phyloP scores from a whole-genome alignment of 176 grass and related monocot species.

The Raddia distichophylla region DNA sequence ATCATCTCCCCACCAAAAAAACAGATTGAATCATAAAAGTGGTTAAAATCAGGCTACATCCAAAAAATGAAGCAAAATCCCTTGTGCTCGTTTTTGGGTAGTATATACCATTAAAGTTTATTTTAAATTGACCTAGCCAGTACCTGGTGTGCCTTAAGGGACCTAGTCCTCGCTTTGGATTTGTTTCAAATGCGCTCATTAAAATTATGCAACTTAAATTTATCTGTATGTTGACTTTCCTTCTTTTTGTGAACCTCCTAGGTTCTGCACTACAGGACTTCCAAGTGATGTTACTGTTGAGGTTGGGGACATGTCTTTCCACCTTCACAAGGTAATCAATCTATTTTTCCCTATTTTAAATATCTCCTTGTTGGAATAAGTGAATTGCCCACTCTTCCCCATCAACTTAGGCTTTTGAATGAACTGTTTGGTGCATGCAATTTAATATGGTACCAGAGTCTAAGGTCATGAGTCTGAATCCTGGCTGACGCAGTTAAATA shows the following conservation, averaged over 20 bases:
- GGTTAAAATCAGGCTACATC: not conserved
- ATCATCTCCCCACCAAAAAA: not conserved
- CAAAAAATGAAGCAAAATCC: not conserved
- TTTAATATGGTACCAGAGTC: no score
- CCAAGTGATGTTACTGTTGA: conserved; percentile 93
- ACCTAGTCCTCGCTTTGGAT: not conserved
- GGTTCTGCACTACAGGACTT: conserved; percentile 92
- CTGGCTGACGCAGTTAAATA: no score
- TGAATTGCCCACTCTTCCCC: no score
- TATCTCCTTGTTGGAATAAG: not conserved
- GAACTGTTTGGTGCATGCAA: no score
- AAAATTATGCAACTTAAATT: not conserved
- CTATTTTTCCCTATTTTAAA: conserved; percentile 12
- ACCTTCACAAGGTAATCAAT: conserved; percentile 95
- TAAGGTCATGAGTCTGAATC: no score
- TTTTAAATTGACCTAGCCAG: not conserved
- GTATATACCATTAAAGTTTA: not conserved
- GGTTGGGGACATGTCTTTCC: conserved; percentile 92
- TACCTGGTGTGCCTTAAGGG: not conserved
- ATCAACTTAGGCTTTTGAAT: no score
- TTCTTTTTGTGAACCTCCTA: conserved; percentile 55
- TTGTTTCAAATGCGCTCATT: not conserved
- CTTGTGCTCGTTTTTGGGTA: not conserved
- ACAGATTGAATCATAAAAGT: not conserved
- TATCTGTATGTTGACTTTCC: not conserved